A percentile compares a stretch with the other conserved stretches of the same genome.
phyloP scores from a whole-genome alignment of 176 grass and related monocot species.

The Triticum urartu region DNA sequence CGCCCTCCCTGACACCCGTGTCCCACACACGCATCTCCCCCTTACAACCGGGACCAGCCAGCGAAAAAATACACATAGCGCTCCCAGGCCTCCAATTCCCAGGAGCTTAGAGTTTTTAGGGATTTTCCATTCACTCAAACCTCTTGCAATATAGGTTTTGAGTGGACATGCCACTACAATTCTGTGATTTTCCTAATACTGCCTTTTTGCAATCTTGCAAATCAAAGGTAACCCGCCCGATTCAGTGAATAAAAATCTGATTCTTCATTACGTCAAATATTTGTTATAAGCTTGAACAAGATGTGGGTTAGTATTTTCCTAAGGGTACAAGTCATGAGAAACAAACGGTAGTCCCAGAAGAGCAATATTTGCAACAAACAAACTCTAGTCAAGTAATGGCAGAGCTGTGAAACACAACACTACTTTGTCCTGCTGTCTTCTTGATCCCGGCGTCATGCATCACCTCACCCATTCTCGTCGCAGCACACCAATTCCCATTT shows the following conservation, averaged over 20 bases:
- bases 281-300: neutral
- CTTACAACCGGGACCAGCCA: too few species aligned
- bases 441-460: slow-evolving; percentile 60
- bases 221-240: too few species aligned
- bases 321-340: neutral
- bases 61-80: too few species aligned
- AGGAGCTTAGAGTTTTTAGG: too few species aligned
- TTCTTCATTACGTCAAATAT: neutral
- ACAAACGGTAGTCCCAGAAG: neutral
- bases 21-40: too few species aligned
- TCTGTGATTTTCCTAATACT: too few species aligned
- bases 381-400: slow-evolving; percentile 9
- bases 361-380: neutral
- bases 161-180: too few species aligned
- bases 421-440: slow-evolving; percentile 53
- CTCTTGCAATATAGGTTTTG: too few species aligned
- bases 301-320: neutral
- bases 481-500: slow-evolving; percentile 60
- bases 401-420: slow-evolving; percentile 16
- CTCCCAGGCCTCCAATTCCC: too few species aligned
- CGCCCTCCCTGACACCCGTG: too few species aligned
- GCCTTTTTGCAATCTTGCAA: too few species aligned
- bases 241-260: slow-evolving; percentile 1
- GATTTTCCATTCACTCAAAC: too few species aligned
- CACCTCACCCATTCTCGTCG: slow-evolving; percentile 40